Conservation (phyloP, 306 rosid genomes). For the Arachis hypogaea region DNA sequence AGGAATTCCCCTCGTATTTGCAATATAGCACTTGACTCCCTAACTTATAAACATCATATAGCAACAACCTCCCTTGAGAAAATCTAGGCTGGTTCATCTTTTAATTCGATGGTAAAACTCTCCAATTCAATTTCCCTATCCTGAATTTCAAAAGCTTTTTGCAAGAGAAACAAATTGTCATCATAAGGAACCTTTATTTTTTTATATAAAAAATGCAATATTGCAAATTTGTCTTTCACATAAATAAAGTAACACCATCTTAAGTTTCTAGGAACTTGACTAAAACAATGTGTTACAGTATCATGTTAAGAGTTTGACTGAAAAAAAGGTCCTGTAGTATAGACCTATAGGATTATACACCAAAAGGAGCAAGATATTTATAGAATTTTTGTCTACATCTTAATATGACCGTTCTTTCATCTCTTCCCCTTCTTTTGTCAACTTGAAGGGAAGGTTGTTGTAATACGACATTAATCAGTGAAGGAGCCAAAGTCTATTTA, state of each 20-base stretch:
- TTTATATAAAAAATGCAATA: slow-evolving; percentile 7
- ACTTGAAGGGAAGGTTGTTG: slow-evolving; percentile 38
- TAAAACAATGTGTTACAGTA: not conserved
- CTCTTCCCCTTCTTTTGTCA: not conserved
- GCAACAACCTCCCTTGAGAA: slow-evolving; percentile 41
- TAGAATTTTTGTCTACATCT: slow-evolving; percentile 7
- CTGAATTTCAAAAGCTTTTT: slow-evolving; percentile 30
- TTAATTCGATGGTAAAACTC: slow-evolving; percentile 16
- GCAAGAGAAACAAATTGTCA: slow-evolving; percentile 27
- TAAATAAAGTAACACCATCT: slow-evolving; percentile 3
- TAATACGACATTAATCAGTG: slow-evolving; percentile 31
- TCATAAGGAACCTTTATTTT: not conserved
- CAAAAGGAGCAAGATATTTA: slow-evolving; percentile 2
- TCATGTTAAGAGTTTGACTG: not conserved
- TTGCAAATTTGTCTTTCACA: slow-evolving; percentile 1
- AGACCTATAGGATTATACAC: not conserved
- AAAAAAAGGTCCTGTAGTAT: not conserved
- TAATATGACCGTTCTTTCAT: slow-evolving; percentile 8
- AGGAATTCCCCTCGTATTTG: slow-evolving; percentile 11
- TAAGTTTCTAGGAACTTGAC: slow-evolving; percentile 16
- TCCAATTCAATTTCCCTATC: slow-evolving; percentile 22
- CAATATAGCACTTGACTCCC: slow-evolving; percentile 37
- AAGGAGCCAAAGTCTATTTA: slow-evolving; percentile 41
- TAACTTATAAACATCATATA: slow-evolving; percentile 37
- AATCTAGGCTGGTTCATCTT: slow-evolving; percentile 16